Evolutionary conservation across 129 eudicot species (phyloP), one percentile per base, ranked within the genome.

Genomic region (Flaveria ramosissima): DNA sequence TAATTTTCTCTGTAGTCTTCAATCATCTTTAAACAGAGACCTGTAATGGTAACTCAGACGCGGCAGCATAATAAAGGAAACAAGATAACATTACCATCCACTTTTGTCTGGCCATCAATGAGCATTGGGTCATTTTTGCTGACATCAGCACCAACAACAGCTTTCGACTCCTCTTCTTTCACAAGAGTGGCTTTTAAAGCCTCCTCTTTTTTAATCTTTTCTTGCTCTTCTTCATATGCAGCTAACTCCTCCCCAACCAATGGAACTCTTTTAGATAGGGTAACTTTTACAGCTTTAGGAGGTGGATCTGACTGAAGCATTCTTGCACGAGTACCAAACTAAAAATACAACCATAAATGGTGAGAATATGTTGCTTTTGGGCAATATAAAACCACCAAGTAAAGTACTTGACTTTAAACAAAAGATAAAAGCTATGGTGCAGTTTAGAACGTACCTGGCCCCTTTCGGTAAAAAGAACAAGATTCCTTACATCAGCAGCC

Each of bases 241-340:
- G 96, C 97, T 79, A 93, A 89, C 80, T 91, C 98, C 60, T 93
- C 98, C 70, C 98, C 98, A 71, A 85, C 93, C 78, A 93, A 89
- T 27, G 98, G 97, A 70, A 93, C 88, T 71, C 98, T 91, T 79
- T 87, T 87, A 23, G 98, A 91, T 85, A 93, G 71, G 51, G 90
- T 91, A 39, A 91, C 97, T 87, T 93, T 93, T 62, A 93, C 98
- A 75, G 97, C 97, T 91, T 89, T 91, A 27, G 98, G 98, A 74
- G 98, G 98, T 80, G 98, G 98, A 78, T 93, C 98, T 19, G 98
- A 88, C 80, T 93, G 98, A 85, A 93, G 98, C 89, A 91, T 91
- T 13, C 98, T 91, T 27, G 98, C 98, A 21, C 89, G 82, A 17
- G 97, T 90, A 70, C 74, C 96, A 87, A 86, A 93, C 98, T 93